phyloP scores from a whole-genome alignment of 768 basidiomycete genomes.

The Suillus occidentalis region DNA sequence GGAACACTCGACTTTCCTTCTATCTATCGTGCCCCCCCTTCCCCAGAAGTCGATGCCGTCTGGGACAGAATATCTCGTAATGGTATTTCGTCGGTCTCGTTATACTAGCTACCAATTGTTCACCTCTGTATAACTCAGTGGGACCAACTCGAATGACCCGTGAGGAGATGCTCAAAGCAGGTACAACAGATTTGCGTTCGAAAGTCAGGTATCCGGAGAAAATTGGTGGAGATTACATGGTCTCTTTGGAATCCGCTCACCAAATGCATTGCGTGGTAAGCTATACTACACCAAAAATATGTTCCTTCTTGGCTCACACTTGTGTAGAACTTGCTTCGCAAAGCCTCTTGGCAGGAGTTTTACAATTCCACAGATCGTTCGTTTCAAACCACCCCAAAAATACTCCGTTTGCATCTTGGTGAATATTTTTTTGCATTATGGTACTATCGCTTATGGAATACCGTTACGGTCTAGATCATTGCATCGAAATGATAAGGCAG shows the following conservation, averaged over 20 bases:
- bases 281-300: not conserved
- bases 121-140: constrained; percentile 1
- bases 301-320: not conserved
- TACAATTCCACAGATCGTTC: constrained; percentile 6
- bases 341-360: constrained; percentile 12
- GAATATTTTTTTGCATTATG: not conserved
- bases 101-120: not conserved
- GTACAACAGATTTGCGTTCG: constrained; percentile 2
- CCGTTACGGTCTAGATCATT: constrained; percentile 8
- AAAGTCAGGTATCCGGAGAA: constrained; percentile 12
- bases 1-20: constrained; percentile 9
- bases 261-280: constrained; percentile 15
- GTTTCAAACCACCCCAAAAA: constrained; percentile 5
- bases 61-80: no score
- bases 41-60: no score
- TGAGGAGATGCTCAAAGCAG: constrained; percentile 11
- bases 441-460: not conserved
- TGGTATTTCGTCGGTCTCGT: no score
- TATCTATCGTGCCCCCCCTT: constrained; percentile 12
- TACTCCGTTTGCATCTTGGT: constrained; percentile 8
- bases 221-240: constrained; percentile 14
- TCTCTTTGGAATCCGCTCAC: constrained; percentile 9
- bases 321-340: constrained; percentile 11
- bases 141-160: not conserved
- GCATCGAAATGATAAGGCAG: constrained; percentile 13